A percentile compares a stretch with the other conserved stretches of the same genome.
phyloP scores from a whole-genome alignment of 257 asterid genomes.

The Jacaranda copaia region DNA sequence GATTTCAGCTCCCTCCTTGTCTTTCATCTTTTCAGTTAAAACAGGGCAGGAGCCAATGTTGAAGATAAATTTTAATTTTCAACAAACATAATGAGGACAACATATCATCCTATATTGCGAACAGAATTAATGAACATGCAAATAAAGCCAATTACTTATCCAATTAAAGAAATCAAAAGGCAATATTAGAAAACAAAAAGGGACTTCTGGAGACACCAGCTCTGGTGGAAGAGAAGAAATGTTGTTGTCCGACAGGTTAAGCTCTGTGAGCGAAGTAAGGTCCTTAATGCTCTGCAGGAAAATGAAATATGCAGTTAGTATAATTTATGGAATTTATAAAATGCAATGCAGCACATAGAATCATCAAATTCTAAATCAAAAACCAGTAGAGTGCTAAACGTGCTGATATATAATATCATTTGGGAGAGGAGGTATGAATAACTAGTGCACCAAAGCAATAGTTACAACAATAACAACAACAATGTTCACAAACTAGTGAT shows the following conservation, averaged over 20 bases:
- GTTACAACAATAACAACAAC: constrained; percentile 9
- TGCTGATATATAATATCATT: no score
- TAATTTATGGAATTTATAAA: constrained; percentile 22
- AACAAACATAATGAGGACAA: not conserved
- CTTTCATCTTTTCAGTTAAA: constrained; percentile 27
- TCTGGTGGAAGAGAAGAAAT: constrained; percentile 84
- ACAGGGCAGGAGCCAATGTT: constrained; percentile 7
- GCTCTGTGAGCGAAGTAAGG: constrained; percentile 77
- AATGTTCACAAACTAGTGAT: not conserved
- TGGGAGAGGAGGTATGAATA: no score
- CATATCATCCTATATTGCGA: constrained; percentile 16
- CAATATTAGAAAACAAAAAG: constrained; percentile 15
- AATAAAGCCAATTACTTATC: constrained; percentile 26
- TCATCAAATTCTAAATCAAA: constrained; percentile 17
- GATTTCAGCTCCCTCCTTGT: not conserved
- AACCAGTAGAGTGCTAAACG: not conserved
- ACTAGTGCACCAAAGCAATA: not conserved
- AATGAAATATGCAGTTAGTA: constrained; percentile 33
- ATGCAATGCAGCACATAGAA: not conserved
- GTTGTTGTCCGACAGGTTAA: constrained; percentile 85
- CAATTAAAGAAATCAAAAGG: constrained; percentile 22
- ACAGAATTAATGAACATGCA: constrained; percentile 6
- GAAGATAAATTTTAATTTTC: constrained; percentile 16
- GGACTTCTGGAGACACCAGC: constrained; percentile 57
- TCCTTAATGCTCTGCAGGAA: constrained; percentile 72